Base-by-base conservation (phyloP, 441 rosid genomes). In the Populus hybrid region DNA sequence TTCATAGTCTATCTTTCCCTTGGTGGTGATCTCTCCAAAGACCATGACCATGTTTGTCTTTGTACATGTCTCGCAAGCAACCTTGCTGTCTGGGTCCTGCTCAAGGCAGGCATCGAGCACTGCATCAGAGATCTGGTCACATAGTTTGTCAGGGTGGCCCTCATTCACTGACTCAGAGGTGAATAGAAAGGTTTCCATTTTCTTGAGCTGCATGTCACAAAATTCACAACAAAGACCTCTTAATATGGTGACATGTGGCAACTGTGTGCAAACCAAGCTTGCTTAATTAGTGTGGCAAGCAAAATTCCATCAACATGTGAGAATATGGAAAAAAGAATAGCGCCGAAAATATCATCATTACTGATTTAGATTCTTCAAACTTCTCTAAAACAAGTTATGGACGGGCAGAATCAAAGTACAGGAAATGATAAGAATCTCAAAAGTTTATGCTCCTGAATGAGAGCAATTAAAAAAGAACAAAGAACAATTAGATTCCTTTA, bases 201-300 rank as follows among this genome's bases (percentile, higher is more conserved):
- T 30, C 32, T 84, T 77, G 32, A 75, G 69, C 89, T 86, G 86
- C 86, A 79, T 9, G 76, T 35, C 66, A 83, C 1, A 79, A 79
- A 73, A 19, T 23, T 30, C 46, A 69, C 38, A 50, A 30, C 32
- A 34, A 61, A 65, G 35, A 46, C 4, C 32, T 30, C 21, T 78
- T 64, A 74, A 71, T 59, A 61, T 63, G 65, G 53, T 4, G 32
- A 64, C 1, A 7, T 28, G 40, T 57, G n/a, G 42, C 69, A 59
- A 36, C 6, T 50, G 68, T 59, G 16, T 12, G 32, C 32, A 30
- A 30, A 30, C 32, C 3, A 30, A 30, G 32, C 32, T 30, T 30
- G 14, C 6, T n/a, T 30, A 18, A 23, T 8, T 38, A 18, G 35
- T 18, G 68, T 26, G 32, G 59, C 63, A 71, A 26, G 63, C 9